Evolutionary conservation across 1,284 basidiomycete species (phyloP), one percentile per base, ranked within the genome.

Genomic region (Leucoagaricus sp.): DNA sequence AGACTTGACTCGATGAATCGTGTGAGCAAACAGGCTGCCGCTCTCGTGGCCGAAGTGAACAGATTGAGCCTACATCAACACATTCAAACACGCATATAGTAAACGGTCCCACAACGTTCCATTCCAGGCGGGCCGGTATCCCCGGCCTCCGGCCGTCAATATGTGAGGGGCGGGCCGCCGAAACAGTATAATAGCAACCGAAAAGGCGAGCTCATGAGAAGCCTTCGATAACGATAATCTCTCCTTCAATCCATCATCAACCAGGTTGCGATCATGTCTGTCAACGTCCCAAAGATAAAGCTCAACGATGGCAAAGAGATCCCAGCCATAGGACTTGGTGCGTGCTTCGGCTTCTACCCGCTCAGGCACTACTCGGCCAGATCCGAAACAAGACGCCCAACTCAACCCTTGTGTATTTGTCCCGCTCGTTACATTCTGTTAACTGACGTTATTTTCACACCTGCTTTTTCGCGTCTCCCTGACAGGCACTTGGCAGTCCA

Each of bases 401-500:
- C n/a, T 33, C 6, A n/a, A n/a, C 53, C 4, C 13, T 29, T 13
- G 2, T n/a, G n/a, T n/a, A n/a, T 10, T 28, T 49, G 28, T 26
- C 6, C 29, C n/a, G 19, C 26, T 28, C n/a, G 10, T 10, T 4
- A 15, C 29, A 15, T 28, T 28, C n/a, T 19, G n/a, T 46, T n/a
- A n/a, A 5, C 36, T 45, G 38, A 44, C 28, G 41, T 50, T 41
- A 49, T 31, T 28, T 49, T 41, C 45, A 42, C 55, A 15, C 8
- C 19, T 17, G 4, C 31, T 34, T 57, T 44, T 19, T 42, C 42
- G 26, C 46, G 36, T 44, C 8, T 26, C 26, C 31, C n/a, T 52
- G 21, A 41, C 64, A 86, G 88, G 90, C 17, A 93, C 91, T 13
- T 94, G 90, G 91, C 85, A 91, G 69, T 86, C 88, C 9, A 82